Evolutionary conservation across 2,329 filamentous ascomycete species (phyloP).

Genomic region (Fusarium mangiferae): DNA sequence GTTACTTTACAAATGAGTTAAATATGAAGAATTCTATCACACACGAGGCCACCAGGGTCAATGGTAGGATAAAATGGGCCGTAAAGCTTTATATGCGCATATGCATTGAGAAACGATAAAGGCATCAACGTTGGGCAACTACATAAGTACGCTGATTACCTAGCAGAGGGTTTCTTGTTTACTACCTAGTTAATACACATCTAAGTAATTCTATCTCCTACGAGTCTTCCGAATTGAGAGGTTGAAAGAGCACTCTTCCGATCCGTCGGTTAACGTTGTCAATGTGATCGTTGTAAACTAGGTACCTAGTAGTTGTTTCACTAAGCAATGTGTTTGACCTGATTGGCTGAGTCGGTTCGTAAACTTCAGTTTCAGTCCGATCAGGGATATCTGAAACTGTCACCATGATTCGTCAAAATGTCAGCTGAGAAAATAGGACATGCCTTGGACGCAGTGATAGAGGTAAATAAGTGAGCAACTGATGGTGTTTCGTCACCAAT

Average conservation of each 20-base stretch:
- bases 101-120: neutral
- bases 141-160: neutral
- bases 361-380: constrained; percentile 16
- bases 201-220: no score
- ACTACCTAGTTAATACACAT: neutral
- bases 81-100: neutral
- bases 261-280: neutral
- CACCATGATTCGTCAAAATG: constrained; percentile 4
- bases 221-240: neutral
- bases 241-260: neutral
- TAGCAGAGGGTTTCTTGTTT: neutral
- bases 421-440: neutral
- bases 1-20: constrained; percentile 15
- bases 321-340: neutral
- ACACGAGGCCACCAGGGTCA: neutral
- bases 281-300: neutral
- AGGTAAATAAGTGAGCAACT: neutral
- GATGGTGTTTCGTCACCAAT: constrained; percentile 6
- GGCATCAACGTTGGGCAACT: neutral
- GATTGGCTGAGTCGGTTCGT: constrained; percentile 9
- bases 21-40: neutral
- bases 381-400: neutral
- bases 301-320: neutral
- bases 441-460: neutral
- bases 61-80: neutral